Evolutionary conservation across 352 stramenopile genomes (phyloP), one percentile per base, ranked within the genome.

Genomic region (Saprolegnia diclina): DNA sequence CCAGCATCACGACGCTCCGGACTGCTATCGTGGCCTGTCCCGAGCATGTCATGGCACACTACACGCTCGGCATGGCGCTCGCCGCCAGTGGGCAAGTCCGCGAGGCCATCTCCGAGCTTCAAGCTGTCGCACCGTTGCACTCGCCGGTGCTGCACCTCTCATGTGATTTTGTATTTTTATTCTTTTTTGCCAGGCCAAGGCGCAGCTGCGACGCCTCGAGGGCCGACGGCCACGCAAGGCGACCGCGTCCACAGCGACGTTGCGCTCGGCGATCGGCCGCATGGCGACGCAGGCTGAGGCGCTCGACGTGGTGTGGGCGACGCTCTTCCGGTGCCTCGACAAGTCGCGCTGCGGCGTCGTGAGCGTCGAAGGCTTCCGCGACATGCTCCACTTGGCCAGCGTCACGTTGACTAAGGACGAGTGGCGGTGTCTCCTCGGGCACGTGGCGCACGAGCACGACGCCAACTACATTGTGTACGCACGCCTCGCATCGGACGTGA

Each of bases 11-110:
- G 18, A 71, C 82, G 21, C 86, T 92, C 54, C 71, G 75, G 19
- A 56, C 71, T 0, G 84, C 84, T 18, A 64, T 90, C 13, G 24
- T 62, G 7, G 61, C 88, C 48, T 82, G 82, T 7, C 72, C 76
- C 9, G 55, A 75, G 0, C 81, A 90, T 48, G 61, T 73, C 1
- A 88, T 87, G 44, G 80, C 79, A 16, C 78, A 76, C 24, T 92
- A 79, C 67, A 89, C 90, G 45, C 70, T 92, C 22, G 84, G 80
- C 6, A 67, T 76, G 37, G 73, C 79, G 14, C 71, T 44, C 19
- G 40, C 50, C 13, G 48, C 38, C 29, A 50, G 9, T 44, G 56
- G 44, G 9, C 44, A 24, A 3, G 21, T 46, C 16, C 32, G 64
- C 7, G 52, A 65, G 21, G 38, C 64, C 9, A 52, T 74, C 29